These are phyloP conservation scores for Mycosphaerelloides madeirae DNA, from an alignment of 2,329 filamentous ascomycete genomes.

Conservation along the genomic window DNA sequence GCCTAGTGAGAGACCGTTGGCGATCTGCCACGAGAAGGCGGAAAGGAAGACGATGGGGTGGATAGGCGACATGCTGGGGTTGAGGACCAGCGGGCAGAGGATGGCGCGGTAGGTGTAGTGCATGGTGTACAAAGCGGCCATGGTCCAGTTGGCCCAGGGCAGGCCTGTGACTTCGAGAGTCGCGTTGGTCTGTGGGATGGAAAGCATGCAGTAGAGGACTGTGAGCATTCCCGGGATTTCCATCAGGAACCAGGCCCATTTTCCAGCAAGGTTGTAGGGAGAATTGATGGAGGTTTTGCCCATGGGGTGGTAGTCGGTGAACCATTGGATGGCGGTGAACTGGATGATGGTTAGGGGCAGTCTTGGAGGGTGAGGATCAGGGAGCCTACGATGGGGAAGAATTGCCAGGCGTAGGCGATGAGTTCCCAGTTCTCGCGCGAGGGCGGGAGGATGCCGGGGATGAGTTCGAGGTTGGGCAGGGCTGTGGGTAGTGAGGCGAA, in stretches of 20 bases:
- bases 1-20: conserved; percentile 73
- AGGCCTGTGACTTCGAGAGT: conserved; percentile 43
- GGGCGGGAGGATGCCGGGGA: conserved; percentile 45
- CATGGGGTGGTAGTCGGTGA: conserved; percentile 76
- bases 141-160: conserved; percentile 73
- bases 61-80: conserved; percentile 90
- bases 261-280: conserved; percentile 79
- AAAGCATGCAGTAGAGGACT: conserved; percentile 72
- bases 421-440: conserved; percentile 49
- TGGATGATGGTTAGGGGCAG: conserved; percentile 35
- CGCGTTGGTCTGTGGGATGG: conserved; percentile 56
- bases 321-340: conserved; percentile 71
- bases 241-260: conserved; percentile 83
- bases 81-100: conserved; percentile 69
- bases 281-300: conserved; percentile 82
- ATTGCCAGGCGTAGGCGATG: conserved; percentile 43
- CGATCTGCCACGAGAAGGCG: conserved; percentile 69
- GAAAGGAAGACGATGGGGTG: conserved; percentile 62
- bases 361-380: background rate
- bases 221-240: conserved; percentile 73
- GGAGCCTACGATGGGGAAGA: conserved; percentile 46
- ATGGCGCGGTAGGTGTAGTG: conserved; percentile 92
- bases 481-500: too few relatives aligned
- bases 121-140: conserved; percentile 66
- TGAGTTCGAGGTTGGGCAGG: conserved; percentile 40